A percentile compares a stretch with the other conserved stretches of the same genome.
Conservation (phyloP, 306 rosid species). For the cucumber (Cucumis sativus) region Cucumber_9930_V3 NC_026660.2:8830501-8831000, state of each 20-base stretch:
- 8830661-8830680: slow-evolving; percentile 31
- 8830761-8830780: not conserved
- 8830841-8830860: not conserved
- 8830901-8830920: not conserved
- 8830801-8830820: not conserved
- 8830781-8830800: not conserved
- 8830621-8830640: slow-evolving; percentile 22
- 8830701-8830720: not conserved
- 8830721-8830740: not conserved
- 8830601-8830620: slow-evolving; percentile 7
- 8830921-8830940: no score
- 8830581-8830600: slow-evolving; percentile 31
- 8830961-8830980: no score
- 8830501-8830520: not conserved
- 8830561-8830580: slow-evolving; percentile 33
- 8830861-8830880: not conserved
- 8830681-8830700: not conserved
- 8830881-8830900: not conserved
- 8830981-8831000: no score
- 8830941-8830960: no score
- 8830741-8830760: not conserved
- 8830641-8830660: slow-evolving; percentile 32
- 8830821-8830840: slow-evolving; percentile 5
- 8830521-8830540: not conserved
- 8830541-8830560: slow-evolving; percentile 43